phyloP scores from a whole-genome alignment of 306 rosid species.

The Luffa aegyptiaca region DNA sequence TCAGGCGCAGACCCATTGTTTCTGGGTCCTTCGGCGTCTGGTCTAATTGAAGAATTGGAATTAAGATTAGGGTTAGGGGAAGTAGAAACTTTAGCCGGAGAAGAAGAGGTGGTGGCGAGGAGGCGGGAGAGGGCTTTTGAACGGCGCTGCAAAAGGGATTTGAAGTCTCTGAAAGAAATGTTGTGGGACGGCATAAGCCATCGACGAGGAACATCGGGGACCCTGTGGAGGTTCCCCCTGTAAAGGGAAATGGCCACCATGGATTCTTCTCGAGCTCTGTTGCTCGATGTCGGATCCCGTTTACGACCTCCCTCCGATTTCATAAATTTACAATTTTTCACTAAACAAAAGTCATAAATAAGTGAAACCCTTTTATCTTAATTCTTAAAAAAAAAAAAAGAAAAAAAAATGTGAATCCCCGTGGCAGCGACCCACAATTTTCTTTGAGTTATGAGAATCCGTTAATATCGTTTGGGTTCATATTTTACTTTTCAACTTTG shows the following conservation, averaged over 20 bases:
- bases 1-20: conserved; percentile 3
- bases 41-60: conserved; percentile 23
- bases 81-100: conserved; percentile 10
- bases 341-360: neutral
- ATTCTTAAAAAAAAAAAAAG: neutral
- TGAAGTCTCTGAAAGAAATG: conserved; percentile 64
- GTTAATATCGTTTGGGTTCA: neutral
- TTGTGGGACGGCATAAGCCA: conserved; percentile 76
- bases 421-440: neutral
- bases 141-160: conserved; percentile 61
- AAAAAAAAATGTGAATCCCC: neutral
- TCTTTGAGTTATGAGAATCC: neutral
- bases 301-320: conserved; percentile 7
- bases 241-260: conserved; percentile 92
- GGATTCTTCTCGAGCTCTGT: conserved; percentile 9
- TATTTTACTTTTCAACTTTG: neutral
- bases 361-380: neutral
- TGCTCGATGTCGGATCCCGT: neutral
- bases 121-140: conserved; percentile 61
- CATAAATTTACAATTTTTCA: neutral
- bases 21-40: conserved; percentile 12
- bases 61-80: conserved; percentile 19
- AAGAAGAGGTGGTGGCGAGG: conserved; percentile 12
- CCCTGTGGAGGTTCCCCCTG: conserved; percentile 90
- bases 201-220: conserved; percentile 69